A percentile compares a stretch with the other conserved stretches of the same genome.
These are phyloP conservation scores for Penicillium waksmanii DNA, from an alignment of 495 filamentous ascomycete genomes.

Conservation along the genomic window DNA sequence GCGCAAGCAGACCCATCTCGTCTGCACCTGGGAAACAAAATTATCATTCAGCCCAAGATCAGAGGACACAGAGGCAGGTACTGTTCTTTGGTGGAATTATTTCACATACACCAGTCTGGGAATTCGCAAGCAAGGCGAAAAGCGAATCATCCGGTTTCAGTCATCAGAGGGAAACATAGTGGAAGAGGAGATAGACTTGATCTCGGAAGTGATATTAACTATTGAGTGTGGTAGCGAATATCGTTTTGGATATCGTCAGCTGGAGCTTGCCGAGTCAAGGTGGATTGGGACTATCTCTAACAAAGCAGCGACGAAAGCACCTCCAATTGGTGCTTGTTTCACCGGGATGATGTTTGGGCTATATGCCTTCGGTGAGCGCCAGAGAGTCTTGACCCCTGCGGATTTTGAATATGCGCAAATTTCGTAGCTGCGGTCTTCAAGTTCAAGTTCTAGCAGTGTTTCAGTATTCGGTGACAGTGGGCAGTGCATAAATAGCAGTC, in stretches of 20 bases:
- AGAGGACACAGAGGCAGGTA: slow-evolving; percentile 40
- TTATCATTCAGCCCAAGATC: slow-evolving; percentile 36
- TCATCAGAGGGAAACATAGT: slow-evolving; percentile 20
- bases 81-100: slow-evolving; percentile 47
- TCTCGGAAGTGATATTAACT: slow-evolving; percentile 22
- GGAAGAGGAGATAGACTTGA: slow-evolving; percentile 13
- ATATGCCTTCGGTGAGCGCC: slow-evolving; percentile 48
- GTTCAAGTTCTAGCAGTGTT: too few species aligned
- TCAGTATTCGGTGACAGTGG: too few species aligned
- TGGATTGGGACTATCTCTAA: slow-evolving; percentile 37
- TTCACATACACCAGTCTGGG: slow-evolving; percentile 44
- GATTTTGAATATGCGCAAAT: slow-evolving; percentile 46
- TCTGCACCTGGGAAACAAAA: slow-evolving; percentile 39
- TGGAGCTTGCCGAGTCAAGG: slow-evolving; percentile 11
- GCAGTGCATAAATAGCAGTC: too few species aligned
- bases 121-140: slow-evolving; percentile 24
- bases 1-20: slow-evolving; percentile 45
- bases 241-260: slow-evolving; percentile 34
- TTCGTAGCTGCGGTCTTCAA: slow-evolving; percentile 1
- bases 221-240: slow-evolving; percentile 37
- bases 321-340: slow-evolving; percentile 42
- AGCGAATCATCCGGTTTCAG: slow-evolving; percentile 30
- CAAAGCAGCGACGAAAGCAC: slow-evolving; percentile 29
- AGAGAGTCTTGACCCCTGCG: slow-evolving; percentile 42
- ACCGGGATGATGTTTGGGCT: slow-evolving; percentile 50